These are phyloP conservation scores for Nakazawaea sp. DNA, from an alignment of 805 yeast genomes.

Conservation along the genomic window DNA sequence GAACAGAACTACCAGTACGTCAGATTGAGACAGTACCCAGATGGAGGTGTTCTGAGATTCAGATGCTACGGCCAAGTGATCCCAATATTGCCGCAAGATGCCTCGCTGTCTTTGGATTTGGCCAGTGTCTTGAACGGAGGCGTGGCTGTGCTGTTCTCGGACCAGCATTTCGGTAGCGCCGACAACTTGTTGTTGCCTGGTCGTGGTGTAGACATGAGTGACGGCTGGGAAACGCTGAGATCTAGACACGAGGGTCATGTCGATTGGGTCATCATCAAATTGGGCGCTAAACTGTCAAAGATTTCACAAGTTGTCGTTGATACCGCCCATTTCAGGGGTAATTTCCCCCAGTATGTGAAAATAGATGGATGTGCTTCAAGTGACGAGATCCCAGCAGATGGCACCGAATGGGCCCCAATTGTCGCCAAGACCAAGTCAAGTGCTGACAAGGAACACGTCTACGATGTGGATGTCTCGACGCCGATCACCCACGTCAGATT, in stretches of 20 bases:
- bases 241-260: constrained; percentile 78
- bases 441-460: constrained; percentile 79
- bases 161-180: constrained; percentile 92
- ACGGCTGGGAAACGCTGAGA: constrained; percentile 97
- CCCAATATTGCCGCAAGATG: constrained; percentile 55
- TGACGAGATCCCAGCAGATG: constrained; percentile 34
- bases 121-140: constrained; percentile 88
- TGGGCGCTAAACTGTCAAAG: constrained; percentile 55
- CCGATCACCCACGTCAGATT: constrained; percentile 65
- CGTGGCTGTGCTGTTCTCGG: constrained; percentile 74
- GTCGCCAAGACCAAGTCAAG: constrained; percentile 68
- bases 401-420: constrained; percentile 51
- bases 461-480: constrained; percentile 23
- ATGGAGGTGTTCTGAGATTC: constrained; percentile 96
- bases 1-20: constrained; percentile 64
- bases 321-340: constrained; percentile 92
- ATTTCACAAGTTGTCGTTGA: constrained; percentile 65
- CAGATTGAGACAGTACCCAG: constrained; percentile 89
- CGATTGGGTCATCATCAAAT: constrained; percentile 85
- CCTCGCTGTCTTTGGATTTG: constrained; percentile 48
- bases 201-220: constrained; percentile 93
- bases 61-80: constrained; percentile 79
- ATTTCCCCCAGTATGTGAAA: constrained; percentile 77
- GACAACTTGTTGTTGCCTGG: constrained; percentile 89
- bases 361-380: constrained; percentile 49